phyloP scores from a whole-genome alignment of 176 grass and related monocot genomes.

The Hsuehochloa calcarea region DNA sequence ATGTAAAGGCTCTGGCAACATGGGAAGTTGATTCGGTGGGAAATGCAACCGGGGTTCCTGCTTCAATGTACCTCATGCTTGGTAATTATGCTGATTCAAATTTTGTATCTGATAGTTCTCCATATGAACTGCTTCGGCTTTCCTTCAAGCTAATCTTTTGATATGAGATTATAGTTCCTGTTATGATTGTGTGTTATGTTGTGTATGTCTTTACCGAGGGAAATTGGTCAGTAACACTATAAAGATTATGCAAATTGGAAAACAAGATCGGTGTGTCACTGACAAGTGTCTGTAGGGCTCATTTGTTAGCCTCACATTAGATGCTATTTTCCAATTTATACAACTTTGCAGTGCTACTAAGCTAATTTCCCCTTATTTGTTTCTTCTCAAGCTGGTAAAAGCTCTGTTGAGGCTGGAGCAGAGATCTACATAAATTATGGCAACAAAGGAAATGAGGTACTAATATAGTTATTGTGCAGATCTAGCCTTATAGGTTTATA shows the following conservation, averaged over 20 bases:
- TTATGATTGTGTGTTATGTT: slow-evolving; percentile 18
- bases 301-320: not conserved
- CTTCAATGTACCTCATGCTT: slow-evolving; percentile 86
- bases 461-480: not conserved
- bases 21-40: slow-evolving; percentile 92
- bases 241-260: not conserved
- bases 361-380: not conserved
- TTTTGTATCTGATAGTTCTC: not conserved
- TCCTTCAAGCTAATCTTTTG: not conserved
- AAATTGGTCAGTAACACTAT: not conserved
- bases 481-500: not conserved
- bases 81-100: slow-evolving; percentile 53
- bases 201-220: slow-evolving; percentile 16
- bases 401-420: slow-evolving; percentile 47
- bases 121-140: not conserved
- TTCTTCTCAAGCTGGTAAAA: slow-evolving; percentile 57
- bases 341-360: not conserved
- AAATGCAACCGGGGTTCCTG: slow-evolving; percentile 53
- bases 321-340: not conserved
- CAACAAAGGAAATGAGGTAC: slow-evolving; percentile 98
- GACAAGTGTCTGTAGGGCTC: not conserved
- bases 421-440: slow-evolving; percentile 96
- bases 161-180: not conserved
- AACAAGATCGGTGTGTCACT: not conserved
- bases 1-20: slow-evolving; percentile 62